phyloP scores from a whole-genome alignment of 139 green algal species.

The Chlamydomonas asymmetrica region DNA sequence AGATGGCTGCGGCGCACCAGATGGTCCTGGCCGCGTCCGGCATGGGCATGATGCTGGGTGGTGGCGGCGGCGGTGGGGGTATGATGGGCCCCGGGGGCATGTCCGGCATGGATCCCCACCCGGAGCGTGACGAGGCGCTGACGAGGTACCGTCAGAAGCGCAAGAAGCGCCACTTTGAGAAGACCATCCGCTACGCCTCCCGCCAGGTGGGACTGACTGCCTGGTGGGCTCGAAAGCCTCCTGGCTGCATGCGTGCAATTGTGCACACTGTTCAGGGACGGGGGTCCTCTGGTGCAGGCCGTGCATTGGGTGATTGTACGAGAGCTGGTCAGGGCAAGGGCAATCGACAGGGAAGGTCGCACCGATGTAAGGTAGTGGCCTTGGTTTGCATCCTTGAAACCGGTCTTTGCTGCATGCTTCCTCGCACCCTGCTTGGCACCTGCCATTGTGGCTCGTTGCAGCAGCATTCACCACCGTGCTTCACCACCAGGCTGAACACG shows the following conservation, averaged over 20 bases:
- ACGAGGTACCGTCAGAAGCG: conserved; percentile 45
- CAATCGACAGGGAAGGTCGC: too few relatives aligned
- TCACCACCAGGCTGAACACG: too few relatives aligned
- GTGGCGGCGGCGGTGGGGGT: background rate
- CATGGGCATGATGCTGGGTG: background rate
- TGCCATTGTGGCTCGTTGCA: too few relatives aligned
- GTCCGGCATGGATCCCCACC: background rate
- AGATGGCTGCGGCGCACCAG: background rate
- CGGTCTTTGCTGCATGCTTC: background rate
- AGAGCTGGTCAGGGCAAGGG: too few relatives aligned
- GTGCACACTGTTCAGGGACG: too few relatives aligned
- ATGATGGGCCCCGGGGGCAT: background rate
- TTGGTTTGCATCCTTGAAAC: conserved; percentile 2
- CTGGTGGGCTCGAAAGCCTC: background rate
- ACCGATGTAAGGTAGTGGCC: background rate
- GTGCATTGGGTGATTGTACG: too few relatives aligned
- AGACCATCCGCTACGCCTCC: conserved; percentile 45
- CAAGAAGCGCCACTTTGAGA: conserved; percentile 45
- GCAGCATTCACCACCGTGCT: too few relatives aligned
- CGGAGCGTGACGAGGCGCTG: conserved; percentile 41
- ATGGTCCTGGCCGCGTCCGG: conserved; percentile 1
- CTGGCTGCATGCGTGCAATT: too few relatives aligned
- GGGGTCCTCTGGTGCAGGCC: too few relatives aligned
- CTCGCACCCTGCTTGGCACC: background rate
- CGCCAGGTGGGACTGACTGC: conserved; percentile 15